Conservation (phyloP, 1,139 yeast species). For the Kodamaea suecica region DNA sequence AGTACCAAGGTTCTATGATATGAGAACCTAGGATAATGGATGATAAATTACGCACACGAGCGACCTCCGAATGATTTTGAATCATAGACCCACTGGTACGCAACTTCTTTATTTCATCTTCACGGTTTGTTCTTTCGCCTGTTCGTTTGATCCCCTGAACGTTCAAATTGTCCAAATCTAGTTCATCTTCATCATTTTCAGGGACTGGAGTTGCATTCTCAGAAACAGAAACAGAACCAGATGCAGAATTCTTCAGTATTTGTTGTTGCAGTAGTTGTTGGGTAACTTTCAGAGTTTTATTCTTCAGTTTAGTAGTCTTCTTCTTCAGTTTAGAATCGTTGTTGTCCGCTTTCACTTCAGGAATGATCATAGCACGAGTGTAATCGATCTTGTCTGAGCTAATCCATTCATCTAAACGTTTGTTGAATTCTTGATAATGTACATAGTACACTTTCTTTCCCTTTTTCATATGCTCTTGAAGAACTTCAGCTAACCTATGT, state of each 20-base stretch:
- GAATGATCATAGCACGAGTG: conserved; percentile 63
- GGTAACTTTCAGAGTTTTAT: conserved; percentile 3
- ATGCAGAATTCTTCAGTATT: too few species aligned
- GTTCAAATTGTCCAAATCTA: conserved; percentile 83
- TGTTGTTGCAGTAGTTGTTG: conserved; percentile 13
- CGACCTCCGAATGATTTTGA: conserved; percentile 83
- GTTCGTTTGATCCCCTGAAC: conserved; percentile 73
- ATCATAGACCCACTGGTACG: conserved; percentile 97
- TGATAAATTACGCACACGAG: conserved; percentile 81
- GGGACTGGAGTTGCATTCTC: conserved; percentile 20
- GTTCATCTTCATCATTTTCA: conserved; percentile 54
- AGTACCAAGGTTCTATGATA: conserved; percentile 98
- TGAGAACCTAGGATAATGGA: conserved; percentile 82
- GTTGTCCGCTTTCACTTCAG: conserved; percentile 49
- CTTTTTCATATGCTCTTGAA: conserved; percentile 73
- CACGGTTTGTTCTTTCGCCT: conserved; percentile 73
- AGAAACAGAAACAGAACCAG: conserved; percentile 22
- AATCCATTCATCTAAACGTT: conserved; percentile 90
- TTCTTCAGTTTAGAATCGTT: conserved; percentile 17
- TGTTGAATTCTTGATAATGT: conserved; percentile 91
- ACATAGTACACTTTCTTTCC: conserved; percentile 83
- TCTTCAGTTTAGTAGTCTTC: conserved; percentile 13
- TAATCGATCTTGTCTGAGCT: conserved; percentile 67
- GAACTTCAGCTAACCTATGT: conserved; percentile 75
- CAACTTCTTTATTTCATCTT: conserved; percentile 87